phyloP scores from a whole-genome alignment of 106 monocot genomes.

The Allium fistulosum region DNA sequence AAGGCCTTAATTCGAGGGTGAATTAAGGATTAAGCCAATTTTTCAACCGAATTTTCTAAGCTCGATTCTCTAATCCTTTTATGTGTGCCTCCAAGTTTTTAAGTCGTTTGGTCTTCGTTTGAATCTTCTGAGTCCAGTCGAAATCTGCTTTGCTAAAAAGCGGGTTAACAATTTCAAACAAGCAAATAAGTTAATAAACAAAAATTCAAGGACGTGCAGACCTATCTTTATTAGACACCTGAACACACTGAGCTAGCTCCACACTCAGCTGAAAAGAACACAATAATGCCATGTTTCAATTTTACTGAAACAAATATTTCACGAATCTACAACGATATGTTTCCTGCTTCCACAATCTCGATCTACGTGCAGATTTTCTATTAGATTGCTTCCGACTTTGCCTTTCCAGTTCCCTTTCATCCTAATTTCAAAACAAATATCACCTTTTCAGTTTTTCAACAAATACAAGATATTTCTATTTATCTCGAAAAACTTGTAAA shows the following conservation, averaged over 20 bases:
- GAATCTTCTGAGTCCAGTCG: too few relatives aligned
- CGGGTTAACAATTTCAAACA: too few relatives aligned
- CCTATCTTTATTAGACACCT: slow-evolving; percentile 37
- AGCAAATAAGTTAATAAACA: too few relatives aligned
- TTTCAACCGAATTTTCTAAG: too few relatives aligned
- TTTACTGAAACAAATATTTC: background rate
- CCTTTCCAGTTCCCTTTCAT: slow-evolving; percentile 83
- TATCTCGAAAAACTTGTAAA: too few relatives aligned
- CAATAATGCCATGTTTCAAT: background rate
- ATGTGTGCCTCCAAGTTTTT: too few relatives aligned
- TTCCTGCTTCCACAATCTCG: slow-evolving; percentile 79
- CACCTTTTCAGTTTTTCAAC: background rate
- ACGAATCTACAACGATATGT: background rate
- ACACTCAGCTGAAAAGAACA: slow-evolving; percentile 53
- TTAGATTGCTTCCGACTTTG: slow-evolving; percentile 85
- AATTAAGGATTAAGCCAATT: too few relatives aligned
- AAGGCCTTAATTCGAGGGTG: too few relatives aligned
- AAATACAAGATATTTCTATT: background rate
- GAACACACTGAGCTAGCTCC: slow-evolving; percentile 68
- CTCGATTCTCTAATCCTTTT: too few relatives aligned
- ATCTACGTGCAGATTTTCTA: slow-evolving; percentile 85
- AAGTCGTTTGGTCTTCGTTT: too few relatives aligned
- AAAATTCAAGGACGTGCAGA: too few relatives aligned
- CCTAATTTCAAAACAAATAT: slow-evolving; percentile 26
- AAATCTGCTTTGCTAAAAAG: too few relatives aligned